These are phyloP conservation scores for Effrenium voratum DNA, from an alignment of 73 alveolate species.

Conservation along the genomic window DNA sequence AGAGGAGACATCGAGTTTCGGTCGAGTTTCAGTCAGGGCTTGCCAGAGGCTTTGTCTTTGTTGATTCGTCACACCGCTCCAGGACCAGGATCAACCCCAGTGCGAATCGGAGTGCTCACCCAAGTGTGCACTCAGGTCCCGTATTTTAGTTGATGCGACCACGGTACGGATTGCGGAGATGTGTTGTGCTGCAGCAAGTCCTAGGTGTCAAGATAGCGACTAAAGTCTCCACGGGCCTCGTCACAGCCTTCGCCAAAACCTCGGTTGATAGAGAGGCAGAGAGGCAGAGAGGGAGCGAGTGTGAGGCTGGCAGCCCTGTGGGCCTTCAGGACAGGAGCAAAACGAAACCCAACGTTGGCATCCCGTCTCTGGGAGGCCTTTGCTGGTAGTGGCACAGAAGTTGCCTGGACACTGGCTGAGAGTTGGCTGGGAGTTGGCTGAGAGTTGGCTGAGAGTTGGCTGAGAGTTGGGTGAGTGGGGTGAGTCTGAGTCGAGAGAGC, in stretches of 20 bases:
- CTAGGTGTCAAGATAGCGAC: conserved; percentile 77
- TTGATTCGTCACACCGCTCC: not conserved
- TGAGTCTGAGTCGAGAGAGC: too few species aligned
- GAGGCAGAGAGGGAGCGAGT: not conserved
- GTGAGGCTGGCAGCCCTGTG: conserved; percentile 83
- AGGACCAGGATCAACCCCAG: conserved; percentile 76
- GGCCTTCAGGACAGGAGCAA: conserved; percentile 34
- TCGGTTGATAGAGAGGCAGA: too few species aligned
- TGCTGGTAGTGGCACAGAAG: too few species aligned
- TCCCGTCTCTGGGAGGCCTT: too few species aligned
- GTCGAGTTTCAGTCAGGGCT: not conserved
- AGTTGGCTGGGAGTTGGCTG: too few species aligned
- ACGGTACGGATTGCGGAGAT: not conserved
- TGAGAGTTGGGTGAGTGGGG: too few species aligned
- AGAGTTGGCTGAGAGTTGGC: too few species aligned
- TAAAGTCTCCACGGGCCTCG: conserved; percentile 65
- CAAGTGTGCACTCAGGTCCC: not conserved
- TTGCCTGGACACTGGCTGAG: too few species aligned
- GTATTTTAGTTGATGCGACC: not conserved
- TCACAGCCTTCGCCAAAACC: conserved; percentile 79
- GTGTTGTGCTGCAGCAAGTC: not conserved
- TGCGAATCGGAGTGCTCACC: conserved; percentile 42
- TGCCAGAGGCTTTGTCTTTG: not conserved
- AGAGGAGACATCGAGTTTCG: not conserved
- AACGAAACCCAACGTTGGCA: too few species aligned